Percentiles rank a stretch among this genome's conserved stretches.
Evolutionary conservation across 108 stramenopile species (phyloP).

Genomic region (Fistulifera pelliculosa): DNA sequence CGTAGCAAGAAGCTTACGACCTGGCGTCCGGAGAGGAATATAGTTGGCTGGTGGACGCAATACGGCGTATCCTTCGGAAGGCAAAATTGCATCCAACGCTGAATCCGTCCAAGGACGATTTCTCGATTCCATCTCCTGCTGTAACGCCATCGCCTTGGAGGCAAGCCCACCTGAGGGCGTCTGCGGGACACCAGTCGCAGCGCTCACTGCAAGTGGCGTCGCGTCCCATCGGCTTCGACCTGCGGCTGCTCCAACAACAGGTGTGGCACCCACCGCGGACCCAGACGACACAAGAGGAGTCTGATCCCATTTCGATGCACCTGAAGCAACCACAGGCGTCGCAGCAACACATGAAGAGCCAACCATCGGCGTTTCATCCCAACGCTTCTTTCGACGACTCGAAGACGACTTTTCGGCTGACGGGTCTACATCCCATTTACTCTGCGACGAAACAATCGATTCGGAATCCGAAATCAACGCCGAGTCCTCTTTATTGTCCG

Average conservation of each 20-base stretch:
- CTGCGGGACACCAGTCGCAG: slow-evolving; percentile 25
- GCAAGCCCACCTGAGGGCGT: slow-evolving; percentile 52
- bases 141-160: slow-evolving; percentile 74
- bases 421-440: slow-evolving; percentile 66
- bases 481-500: slow-evolving; percentile 15
- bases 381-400: slow-evolving; percentile 64
- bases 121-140: slow-evolving; percentile 92
- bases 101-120: slow-evolving; percentile 95
- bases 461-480: slow-evolving; percentile 59
- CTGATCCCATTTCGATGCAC: slow-evolving; percentile 65
- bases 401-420: slow-evolving; percentile 16
- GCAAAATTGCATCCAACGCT: slow-evolving; percentile 93
- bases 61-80: slow-evolving; percentile 80
- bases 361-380: slow-evolving; percentile 85
- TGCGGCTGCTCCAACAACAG: slow-evolving; percentile 16
- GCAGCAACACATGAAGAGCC: slow-evolving; percentile 25
- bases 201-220: slow-evolving; percentile 39
- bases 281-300: slow-evolving; percentile 64
- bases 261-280: slow-evolving; percentile 16
- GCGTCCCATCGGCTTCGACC: slow-evolving; percentile 69
- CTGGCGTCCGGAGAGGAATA: slow-evolving; percentile 89
- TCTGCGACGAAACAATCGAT: slow-evolving; percentile 29
- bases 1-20: slow-evolving; percentile 82
- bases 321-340: slow-evolving; percentile 28
- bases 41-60: slow-evolving; percentile 87